A percentile compares a stretch with the other conserved stretches of the same genome.
These are phyloP conservation scores for Phytophthora meadii DNA, from an alignment of 352 stramenopile genomes.

Conservation along the genomic window DNA sequence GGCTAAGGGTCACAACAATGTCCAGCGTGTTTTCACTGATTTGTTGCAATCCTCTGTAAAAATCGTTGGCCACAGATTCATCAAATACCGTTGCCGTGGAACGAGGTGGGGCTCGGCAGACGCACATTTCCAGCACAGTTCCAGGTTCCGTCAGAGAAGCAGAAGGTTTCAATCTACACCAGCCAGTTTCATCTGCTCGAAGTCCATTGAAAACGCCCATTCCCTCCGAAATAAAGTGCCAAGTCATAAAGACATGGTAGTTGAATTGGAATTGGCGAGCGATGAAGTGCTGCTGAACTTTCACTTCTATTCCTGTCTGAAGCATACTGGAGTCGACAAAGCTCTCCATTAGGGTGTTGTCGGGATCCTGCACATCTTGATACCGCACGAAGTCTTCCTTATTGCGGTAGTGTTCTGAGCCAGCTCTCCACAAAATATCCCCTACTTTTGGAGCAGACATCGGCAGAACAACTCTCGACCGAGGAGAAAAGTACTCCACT, in stretches of 20 bases:
- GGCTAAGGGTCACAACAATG: no score
- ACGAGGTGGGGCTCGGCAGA: background rate
- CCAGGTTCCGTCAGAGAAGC: background rate
- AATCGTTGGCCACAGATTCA: no score
- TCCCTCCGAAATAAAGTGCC: conserved; percentile 6
- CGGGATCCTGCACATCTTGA: background rate
- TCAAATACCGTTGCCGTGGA: background rate
- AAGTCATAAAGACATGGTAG: conserved; percentile 34
- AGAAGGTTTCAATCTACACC: conserved; percentile 15
- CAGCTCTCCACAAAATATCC: background rate
- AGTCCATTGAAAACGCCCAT: background rate
- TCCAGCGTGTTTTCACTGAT: no score
- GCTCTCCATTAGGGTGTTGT: background rate
- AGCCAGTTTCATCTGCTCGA: conserved; percentile 46
- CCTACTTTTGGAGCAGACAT: background rate
- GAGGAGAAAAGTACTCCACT: background rate
- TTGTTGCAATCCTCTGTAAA: no score
- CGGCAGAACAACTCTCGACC: background rate
- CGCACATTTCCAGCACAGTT: conserved; percentile 7
- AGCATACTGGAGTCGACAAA: background rate
- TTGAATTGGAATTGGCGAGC: background rate
- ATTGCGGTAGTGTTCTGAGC: background rate
- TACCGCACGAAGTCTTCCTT: background rate
- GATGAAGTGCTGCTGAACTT: background rate
- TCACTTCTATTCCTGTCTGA: background rate